Base-by-base conservation (phyloP, 2,329 filamentous ascomycete species). In the Arthroderma uncinatum region DNA sequence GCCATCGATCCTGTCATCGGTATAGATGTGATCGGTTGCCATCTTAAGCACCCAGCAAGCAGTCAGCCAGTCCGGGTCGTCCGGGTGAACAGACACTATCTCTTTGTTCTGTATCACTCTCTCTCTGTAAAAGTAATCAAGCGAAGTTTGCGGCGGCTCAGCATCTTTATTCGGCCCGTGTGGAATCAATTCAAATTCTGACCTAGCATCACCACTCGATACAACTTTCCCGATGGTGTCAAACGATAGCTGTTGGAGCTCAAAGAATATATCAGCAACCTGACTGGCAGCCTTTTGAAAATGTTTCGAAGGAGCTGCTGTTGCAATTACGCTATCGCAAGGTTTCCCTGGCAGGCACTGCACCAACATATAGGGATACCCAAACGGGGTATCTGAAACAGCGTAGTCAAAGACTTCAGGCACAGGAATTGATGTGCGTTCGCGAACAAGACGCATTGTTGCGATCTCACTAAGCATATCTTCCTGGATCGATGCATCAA, bases 1-100 rank as follows among this genome's bases (percentile, higher is more conserved):
- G 44, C 71, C 68, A 54, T 62, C 58, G 53, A 64, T 58, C 23
- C 48, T 56, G 12, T 59, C 23, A 9, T 56, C 44, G 19, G 53
- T 42, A 36, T 56, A 53, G 4, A 44, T 44, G 16, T 56, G 57
- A 33, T 21, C 14, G 14, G 44, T 14, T 28, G 54, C 42, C 7
- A 50, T 53, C 23, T 59, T 56, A 12, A 56, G 33, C 10, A 59
- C 21, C 53, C 57, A 59, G 54, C 53, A 53, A 7, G 57, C 57
- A 19, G 57, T 56, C 12, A 56, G 53, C 57, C 53, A 56, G 2
- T 59, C 57, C 6, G 57, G n/a, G 30, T 56, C 53, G 19, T 53
- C 30, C 1, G 57, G 53, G 33, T 58, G 57, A 25, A 21, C 16
- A 1, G 53, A 6, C 2, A 58, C 4, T 5, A 40, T 52, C 19